A percentile compares a stretch with the other conserved stretches of the same genome.
phyloP scores from a whole-genome alignment of 148 eudicot genomes.

The Rhododendron williamsianum region DNA sequence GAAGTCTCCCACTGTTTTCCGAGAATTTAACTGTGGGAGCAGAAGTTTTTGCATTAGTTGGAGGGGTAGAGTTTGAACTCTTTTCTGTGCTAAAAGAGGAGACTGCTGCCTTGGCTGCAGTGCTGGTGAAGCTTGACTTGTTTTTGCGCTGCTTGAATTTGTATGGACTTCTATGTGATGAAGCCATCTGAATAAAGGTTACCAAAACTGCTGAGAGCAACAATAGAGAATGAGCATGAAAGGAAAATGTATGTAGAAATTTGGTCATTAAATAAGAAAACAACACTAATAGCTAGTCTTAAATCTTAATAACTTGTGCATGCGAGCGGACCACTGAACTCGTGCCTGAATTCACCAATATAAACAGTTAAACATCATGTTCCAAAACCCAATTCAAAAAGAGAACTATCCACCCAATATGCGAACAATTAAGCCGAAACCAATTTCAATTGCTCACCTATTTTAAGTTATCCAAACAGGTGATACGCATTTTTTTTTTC shows the following conservation, averaged over 20 bases:
- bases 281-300: no score
- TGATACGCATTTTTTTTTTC: no score
- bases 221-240: background rate
- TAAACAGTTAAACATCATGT: background rate
- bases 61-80: constrained; percentile 19
- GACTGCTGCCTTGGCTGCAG: constrained; percentile 31
- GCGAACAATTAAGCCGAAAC: background rate
- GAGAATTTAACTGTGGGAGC: constrained; percentile 60
- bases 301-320: background rate
- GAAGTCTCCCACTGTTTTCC: constrained; percentile 64
- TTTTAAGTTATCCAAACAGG: no score
- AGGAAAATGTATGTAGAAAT: background rate
- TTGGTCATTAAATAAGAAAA: no score
- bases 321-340: background rate
- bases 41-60: constrained; percentile 33
- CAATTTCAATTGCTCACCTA: background rate
- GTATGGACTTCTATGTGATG: constrained; percentile 40
- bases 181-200: constrained; percentile 39
- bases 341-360: background rate
- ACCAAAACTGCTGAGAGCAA: background rate
- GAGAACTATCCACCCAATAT: background rate
- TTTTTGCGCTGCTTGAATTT: constrained; percentile 66
- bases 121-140: constrained; percentile 24
- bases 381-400: background rate
- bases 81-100: constrained; percentile 28